phyloP scores from a whole-genome alignment of 1,139 yeast species.

The Hanseniaspora gamundiae region DNA sequence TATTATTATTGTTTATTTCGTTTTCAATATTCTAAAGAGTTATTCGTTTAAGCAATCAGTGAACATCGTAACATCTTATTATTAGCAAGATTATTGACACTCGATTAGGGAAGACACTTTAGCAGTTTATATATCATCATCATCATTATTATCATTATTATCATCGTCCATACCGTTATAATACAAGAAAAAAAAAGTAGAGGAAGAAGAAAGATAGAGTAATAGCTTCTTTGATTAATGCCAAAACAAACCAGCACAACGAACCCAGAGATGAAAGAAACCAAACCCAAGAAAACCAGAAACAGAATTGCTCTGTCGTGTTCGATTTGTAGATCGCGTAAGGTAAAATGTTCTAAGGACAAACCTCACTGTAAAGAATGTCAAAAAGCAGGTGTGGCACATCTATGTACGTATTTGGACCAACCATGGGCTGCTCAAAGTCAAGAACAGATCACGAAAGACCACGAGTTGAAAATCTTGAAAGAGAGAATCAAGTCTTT shows the following conservation, averaged over 20 bases:
- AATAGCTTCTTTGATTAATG: no score
- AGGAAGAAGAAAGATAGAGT: neutral
- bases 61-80: no score
- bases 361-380: constrained; percentile 64
- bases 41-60: no score
- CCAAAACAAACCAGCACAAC: neutral
- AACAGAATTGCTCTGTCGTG: constrained; percentile 38
- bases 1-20: no score
- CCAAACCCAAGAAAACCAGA: constrained; percentile 24
- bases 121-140: no score
- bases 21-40: no score
- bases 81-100: no score
- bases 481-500: constrained; percentile 23
- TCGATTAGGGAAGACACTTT: no score
- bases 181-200: neutral
- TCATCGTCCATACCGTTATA: no score
- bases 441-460: constrained; percentile 40
- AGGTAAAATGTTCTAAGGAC: constrained; percentile 43
- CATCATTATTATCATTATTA: no score
- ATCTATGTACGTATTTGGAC: constrained; percentile 55
- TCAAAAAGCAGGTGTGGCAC: constrained; percentile 60
- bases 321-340: constrained; percentile 35
- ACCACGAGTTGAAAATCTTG: constrained; percentile 22
- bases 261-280: constrained; percentile 1
- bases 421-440: constrained; percentile 40